A percentile compares a stretch with the other conserved stretches of the same genome.
Evolutionary conservation across 176 grass and related monocot species (phyloP).

Genomic region (Eremochloa ophiuroides): DNA sequence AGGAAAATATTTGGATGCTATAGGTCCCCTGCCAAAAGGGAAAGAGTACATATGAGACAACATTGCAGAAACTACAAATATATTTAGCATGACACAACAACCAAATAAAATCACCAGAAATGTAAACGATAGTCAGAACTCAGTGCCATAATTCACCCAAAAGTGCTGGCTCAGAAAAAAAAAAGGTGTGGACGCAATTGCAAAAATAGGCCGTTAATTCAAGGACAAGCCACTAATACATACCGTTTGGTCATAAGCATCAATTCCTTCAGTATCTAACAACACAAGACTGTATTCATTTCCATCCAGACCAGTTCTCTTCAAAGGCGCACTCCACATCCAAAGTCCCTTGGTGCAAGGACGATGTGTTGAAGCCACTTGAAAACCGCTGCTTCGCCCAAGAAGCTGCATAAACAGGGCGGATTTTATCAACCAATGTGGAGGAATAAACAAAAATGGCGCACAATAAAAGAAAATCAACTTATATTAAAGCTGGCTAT

Average conservation of each 20-base stretch:
- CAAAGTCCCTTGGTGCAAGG: conserved; percentile 99
- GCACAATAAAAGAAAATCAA: background rate
- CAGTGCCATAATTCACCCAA: background rate
- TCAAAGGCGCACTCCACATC: conserved; percentile 96
- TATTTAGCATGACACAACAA: background rate
- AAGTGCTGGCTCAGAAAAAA: background rate
- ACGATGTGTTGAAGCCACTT: conserved; percentile 92
- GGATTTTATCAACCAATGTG: background rate
- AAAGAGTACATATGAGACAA: conserved; percentile 2
- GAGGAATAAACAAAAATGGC: conserved; percentile 13
- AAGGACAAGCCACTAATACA: conserved; percentile 9
- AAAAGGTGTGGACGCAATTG: background rate
- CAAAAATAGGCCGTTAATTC: background rate
- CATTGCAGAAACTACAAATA: background rate
- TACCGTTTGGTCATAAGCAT: conserved; percentile 98
- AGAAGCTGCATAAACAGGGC: conserved; percentile 48
- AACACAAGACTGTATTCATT: conserved; percentile 89
- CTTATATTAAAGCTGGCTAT: background rate
- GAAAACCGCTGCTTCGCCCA: conserved; percentile 85
- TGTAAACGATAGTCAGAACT: background rate
- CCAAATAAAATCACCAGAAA: conserved; percentile 7
- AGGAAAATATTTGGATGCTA: conserved; percentile 96
- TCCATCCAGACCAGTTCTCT: conserved; percentile 84
- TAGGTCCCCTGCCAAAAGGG: conserved; percentile 73
- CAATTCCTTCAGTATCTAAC: conserved; percentile 95